Conservation (phyloP, 2,329 filamentous ascomycete genomes). For the Aspergillus fructus region DNA sequence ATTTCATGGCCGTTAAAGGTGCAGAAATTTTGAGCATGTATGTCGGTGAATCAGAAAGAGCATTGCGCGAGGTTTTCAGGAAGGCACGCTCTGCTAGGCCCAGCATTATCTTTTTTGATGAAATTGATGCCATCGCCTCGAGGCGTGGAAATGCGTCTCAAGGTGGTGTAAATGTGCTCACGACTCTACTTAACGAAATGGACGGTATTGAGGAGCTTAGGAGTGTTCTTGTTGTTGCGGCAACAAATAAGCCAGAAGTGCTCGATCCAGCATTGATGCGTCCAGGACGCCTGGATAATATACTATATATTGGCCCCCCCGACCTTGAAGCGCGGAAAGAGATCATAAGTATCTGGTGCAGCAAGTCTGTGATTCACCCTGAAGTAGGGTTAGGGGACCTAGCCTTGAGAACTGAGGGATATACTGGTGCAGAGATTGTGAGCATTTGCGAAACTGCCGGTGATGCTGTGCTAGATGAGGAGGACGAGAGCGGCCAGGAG, state of each 20-base stretch:
- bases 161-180: conserved; percentile 74
- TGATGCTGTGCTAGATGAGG: conserved; percentile 53
- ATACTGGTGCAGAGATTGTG: conserved; percentile 82
- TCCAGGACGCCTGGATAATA: conserved; percentile 79
- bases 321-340: conserved; percentile 70
- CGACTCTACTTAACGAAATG: conserved; percentile 90
- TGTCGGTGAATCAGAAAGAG: conserved; percentile 88
- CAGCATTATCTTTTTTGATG: conserved; percentile 95
- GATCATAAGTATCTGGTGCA: conserved; percentile 69
- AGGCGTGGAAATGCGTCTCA: conserved; percentile 53
- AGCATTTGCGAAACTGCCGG: conserved; percentile 55
- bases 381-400: conserved; percentile 68
- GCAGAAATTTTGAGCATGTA: conserved; percentile 96
- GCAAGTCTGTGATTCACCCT: conserved; percentile 57
- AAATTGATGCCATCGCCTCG: conserved; percentile 82
- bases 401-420: conserved; percentile 67
- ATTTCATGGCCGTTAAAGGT: conserved; percentile 92
- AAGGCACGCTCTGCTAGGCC: conserved; percentile 83
- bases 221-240: conserved; percentile 82
- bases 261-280: conserved; percentile 84
- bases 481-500: conserved; percentile 43
- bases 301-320: conserved; percentile 83
- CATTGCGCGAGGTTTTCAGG: conserved; percentile 79
- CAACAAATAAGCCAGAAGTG: conserved; percentile 85
- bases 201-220: conserved; percentile 85